A percentile compares a stretch with the other conserved stretches of the same genome.
phyloP scores from a whole-genome alignment of 2,329 filamentous ascomycete genomes.

The Exophiala mesophila region DNA sequence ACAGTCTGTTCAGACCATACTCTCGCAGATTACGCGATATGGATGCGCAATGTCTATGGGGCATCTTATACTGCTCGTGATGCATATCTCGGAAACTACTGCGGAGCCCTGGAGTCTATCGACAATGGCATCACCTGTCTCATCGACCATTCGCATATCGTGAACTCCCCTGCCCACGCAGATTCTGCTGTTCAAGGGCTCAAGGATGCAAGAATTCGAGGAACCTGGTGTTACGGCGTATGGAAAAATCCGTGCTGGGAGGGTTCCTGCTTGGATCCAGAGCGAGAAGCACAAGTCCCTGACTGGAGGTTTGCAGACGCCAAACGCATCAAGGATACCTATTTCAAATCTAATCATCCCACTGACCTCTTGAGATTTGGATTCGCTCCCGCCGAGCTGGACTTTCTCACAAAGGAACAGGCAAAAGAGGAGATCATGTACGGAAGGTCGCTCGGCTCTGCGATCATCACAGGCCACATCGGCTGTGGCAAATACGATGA shows the following conservation, averaged over 20 bases:
- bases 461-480: constrained; percentile 2
- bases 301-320: not conserved
- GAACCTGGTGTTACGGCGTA: constrained; percentile 28
- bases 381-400: constrained; percentile 2
- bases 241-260: constrained; percentile 5
- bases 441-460: not conserved
- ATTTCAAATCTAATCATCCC: not conserved
- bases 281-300: not conserved
- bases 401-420: not conserved
- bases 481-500: constrained; percentile 2
- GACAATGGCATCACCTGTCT: constrained; percentile 19
- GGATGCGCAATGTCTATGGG: constrained; percentile 4
- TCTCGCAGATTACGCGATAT: constrained; percentile 37
- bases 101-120: constrained; percentile 9
- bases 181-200: constrained; percentile 26
- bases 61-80: constrained; percentile 36
- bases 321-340: not conserved
- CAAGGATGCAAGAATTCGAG: constrained; percentile 27
- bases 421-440: constrained; percentile 2
- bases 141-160: constrained; percentile 31
- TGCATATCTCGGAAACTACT: constrained; percentile 29
- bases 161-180: constrained; percentile 27
- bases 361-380: constrained; percentile 4
- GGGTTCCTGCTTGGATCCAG: too few relatives aligned
- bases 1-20: constrained; percentile 37